Base-by-base conservation (phyloP, 257 asterid genomes). In the Solanum pimpinellifolium region DNA sequence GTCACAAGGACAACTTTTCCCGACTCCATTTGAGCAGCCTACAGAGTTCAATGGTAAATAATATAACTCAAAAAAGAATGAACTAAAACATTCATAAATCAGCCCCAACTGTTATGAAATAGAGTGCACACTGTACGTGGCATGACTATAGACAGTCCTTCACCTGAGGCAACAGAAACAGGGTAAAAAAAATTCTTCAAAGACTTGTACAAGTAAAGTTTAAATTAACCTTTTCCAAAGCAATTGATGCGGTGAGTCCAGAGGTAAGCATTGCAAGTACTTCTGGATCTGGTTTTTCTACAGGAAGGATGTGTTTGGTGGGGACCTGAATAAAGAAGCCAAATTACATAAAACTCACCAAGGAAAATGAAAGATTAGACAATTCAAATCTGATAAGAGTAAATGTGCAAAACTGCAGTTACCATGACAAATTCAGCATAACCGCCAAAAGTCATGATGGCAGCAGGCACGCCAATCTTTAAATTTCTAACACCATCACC, bases 211-310 rank as follows among this genome's bases (percentile, higher is more conserved):
- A 33, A 33, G 35, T 33, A 33, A 85, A 10, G 25, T 84, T 39
- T 78, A 65, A 59, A 86, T 84, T 83, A 27, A 95, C 99, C 98
- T 97, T 97, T 89, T 97, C 98, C 89, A 97, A 89, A 91, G 98
- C 94, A 88, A 97, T 93, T 77, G 99, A 95, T 87, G 99, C 99
- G 59, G 99, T 97, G 65, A 95, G 93, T 86, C 99, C 99, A 85
- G 98, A 97, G 2, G 98, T 97, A 88, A 97, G 99, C 99, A 95
- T 95, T 85, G 99, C 99, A 91, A 97, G 93, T 59, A 97, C 95
- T 94, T 93, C 98, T 82, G 98, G 97, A 92, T 94, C 99, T 60
- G 99, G 98, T 90, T 97, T 93, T 84, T 97, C 95, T 84, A 97
- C 98, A 69, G 98, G 96, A 91, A 97, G 99, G 90, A 97, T 94